A percentile compares a stretch with the other conserved stretches of the same genome.
Conservation (phyloP, 257 asterid genomes). For the Nicotiana sylvestris region DNA sequence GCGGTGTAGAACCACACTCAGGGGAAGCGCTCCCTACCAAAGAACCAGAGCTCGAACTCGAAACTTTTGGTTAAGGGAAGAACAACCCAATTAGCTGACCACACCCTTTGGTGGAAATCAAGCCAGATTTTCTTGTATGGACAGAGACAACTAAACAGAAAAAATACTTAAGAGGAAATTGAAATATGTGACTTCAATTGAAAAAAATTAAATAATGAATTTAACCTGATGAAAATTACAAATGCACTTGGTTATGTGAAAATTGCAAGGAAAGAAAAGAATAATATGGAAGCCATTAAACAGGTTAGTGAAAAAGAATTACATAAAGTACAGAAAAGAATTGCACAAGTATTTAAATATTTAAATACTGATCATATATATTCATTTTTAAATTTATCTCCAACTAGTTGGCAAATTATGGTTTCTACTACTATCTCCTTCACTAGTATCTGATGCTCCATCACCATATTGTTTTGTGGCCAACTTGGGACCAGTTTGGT, state of each 20-base stretch:
- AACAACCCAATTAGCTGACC: too few relatives aligned
- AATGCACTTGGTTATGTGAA: conserved; percentile 7
- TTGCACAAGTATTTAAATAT: conserved; percentile 18
- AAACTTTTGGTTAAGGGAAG: too few relatives aligned
- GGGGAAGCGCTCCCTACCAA: too few relatives aligned
- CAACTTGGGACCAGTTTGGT: conserved; percentile 26
- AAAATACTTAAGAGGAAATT: neutral
- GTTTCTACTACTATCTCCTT: conserved; percentile 44
- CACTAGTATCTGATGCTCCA: conserved; percentile 39
- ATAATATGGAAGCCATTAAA: neutral
- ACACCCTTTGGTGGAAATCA: too few relatives aligned
- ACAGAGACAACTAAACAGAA: too few relatives aligned
- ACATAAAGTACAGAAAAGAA: conserved; percentile 15
- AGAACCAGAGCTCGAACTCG: too few relatives aligned
- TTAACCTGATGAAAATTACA: neutral
- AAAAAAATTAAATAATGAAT: neutral
- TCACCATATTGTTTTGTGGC: conserved; percentile 35
- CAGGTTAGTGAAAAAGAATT: conserved; percentile 11
- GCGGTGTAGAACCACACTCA: too few relatives aligned
- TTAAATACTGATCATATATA: conserved; percentile 6
- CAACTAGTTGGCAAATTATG: conserved; percentile 32
- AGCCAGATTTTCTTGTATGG: too few relatives aligned
- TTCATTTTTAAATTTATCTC: conserved; percentile 29
- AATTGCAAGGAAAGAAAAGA: neutral
- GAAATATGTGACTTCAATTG: neutral